phyloP scores from a whole-genome alignment of 148 eudicot genomes.

The Amaranthus palmeri region DNA sequence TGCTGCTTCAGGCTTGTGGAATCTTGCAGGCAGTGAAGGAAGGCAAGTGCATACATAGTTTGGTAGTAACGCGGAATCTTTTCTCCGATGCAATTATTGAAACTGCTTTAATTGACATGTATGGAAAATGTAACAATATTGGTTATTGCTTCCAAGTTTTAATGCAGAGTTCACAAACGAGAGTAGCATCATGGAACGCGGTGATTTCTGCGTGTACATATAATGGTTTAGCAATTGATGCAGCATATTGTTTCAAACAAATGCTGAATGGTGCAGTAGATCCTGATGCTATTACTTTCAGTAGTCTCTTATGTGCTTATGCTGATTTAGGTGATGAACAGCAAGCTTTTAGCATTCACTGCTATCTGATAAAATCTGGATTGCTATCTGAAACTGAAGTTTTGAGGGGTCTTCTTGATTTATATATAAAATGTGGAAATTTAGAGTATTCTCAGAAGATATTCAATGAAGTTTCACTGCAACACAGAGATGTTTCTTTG shows the following conservation, averaged over 20 bases:
- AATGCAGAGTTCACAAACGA: conserved; percentile 35
- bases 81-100: conserved; percentile 46
- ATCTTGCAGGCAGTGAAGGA: conserved; percentile 28
- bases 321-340: conserved; percentile 41
- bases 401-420: conserved; percentile 43
- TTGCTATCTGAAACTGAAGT: conserved; percentile 40
- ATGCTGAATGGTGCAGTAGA: conserved; percentile 37
- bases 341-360: conserved; percentile 45
- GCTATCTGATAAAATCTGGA: conserved; percentile 43
- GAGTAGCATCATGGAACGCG: conserved; percentile 59
- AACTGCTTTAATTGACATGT: conserved; percentile 65
- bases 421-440: conserved; percentile 58
- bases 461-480: conserved; percentile 32
- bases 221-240: conserved; percentile 35
- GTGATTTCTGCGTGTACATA: conserved; percentile 47
- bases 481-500: conserved; percentile 39
- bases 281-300: conserved; percentile 50
- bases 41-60: conserved; percentile 63
- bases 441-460: conserved; percentile 43
- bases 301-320: conserved; percentile 50
- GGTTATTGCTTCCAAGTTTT: conserved; percentile 36
- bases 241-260: conserved; percentile 40
- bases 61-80: conserved; percentile 46
- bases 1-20: conserved; percentile 51
- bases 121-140: conserved; percentile 51